phyloP scores from a whole-genome alignment of 2,329 filamentous ascomycete genomes.

The Scedosporium apiospermum region DNA sequence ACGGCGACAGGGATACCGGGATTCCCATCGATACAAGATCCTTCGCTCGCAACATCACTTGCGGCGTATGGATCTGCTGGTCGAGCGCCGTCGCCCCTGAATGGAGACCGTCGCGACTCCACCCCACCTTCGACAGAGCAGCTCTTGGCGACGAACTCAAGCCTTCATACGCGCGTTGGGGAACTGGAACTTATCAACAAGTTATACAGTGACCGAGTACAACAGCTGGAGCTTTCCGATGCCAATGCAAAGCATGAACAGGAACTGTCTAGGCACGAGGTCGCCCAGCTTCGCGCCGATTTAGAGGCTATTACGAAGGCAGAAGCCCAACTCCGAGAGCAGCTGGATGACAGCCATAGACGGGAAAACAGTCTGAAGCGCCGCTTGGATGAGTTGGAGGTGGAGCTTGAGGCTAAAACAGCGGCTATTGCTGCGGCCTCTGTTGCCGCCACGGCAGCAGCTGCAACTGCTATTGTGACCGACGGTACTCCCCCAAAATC shows the following conservation, averaged over 20 bases:
- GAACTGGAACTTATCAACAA: constrained; percentile 94
- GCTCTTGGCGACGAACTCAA: constrained; percentile 69
- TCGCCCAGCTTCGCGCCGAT: constrained; percentile 47
- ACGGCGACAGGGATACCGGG: constrained; percentile 61
- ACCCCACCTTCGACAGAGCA: constrained; percentile 67
- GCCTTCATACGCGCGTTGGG: constrained; percentile 87
- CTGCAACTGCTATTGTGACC: not conserved
- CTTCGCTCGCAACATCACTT: constrained; percentile 53
- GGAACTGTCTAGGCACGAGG: constrained; percentile 45
- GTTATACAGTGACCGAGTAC: constrained; percentile 66
- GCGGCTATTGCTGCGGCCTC: not conserved
- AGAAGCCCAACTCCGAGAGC: constrained; percentile 41
- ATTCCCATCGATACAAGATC: constrained; percentile 68
- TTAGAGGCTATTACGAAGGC: constrained; percentile 34
- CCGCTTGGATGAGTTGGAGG: constrained; percentile 69
- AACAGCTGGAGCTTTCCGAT: constrained; percentile 70
- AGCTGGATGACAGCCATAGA: constrained; percentile 66
- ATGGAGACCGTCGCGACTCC: constrained; percentile 55
- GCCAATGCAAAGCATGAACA: constrained; percentile 53
- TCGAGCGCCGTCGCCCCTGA: constrained; percentile 42
- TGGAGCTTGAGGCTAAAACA: constrained; percentile 34
- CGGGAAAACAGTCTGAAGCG: constrained; percentile 76
- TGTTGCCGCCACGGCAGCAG: constrained; percentile 1
- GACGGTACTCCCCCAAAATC: not conserved
- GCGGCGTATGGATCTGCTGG: constrained; percentile 38